phyloP scores from a whole-genome alignment of 257 asterid genomes.

The Rauvolfia tetraphylla region DNA sequence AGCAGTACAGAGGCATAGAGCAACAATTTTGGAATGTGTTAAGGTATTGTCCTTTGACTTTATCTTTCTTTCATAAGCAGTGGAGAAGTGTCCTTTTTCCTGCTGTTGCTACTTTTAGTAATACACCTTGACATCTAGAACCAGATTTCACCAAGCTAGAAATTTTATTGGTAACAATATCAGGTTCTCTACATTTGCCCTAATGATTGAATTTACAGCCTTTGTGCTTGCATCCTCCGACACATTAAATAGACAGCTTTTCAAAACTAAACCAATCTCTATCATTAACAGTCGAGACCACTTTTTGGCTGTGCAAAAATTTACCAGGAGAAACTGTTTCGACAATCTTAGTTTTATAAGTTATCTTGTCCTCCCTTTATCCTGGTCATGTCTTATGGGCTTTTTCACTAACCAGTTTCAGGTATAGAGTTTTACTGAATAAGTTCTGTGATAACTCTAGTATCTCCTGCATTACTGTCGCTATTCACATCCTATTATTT shows the following conservation, averaged over 20 bases:
- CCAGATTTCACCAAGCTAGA: neutral
- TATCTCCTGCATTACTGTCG: neutral
- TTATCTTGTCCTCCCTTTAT: neutral
- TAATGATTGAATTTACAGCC: neutral
- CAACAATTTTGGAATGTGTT: conserved; percentile 93
- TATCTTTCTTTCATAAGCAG: conserved; percentile 2
- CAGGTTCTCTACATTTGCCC: neutral
- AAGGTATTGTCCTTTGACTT: conserved; percentile 50
- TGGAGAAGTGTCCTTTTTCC: neutral
- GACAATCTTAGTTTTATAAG: neutral
- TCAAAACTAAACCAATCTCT: neutral
- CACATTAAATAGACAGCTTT: neutral
- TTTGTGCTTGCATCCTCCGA: neutral
- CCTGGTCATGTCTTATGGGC: neutral
- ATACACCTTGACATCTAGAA: neutral
- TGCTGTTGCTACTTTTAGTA: conserved; percentile 1
- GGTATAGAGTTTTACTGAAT: neutral
- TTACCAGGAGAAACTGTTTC: neutral
- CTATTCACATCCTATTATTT: conserved; percentile 19
- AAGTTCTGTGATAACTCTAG: neutral
- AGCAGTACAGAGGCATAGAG: conserved; percentile 99
- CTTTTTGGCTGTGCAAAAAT: neutral
- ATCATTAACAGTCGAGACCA: neutral
- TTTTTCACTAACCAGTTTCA: neutral
- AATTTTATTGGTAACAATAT: neutral